These are phyloP conservation scores for Cladosporium sp. DNA, from an alignment of 2,329 filamentous ascomycete genomes.

Conservation along the genomic window DNA sequence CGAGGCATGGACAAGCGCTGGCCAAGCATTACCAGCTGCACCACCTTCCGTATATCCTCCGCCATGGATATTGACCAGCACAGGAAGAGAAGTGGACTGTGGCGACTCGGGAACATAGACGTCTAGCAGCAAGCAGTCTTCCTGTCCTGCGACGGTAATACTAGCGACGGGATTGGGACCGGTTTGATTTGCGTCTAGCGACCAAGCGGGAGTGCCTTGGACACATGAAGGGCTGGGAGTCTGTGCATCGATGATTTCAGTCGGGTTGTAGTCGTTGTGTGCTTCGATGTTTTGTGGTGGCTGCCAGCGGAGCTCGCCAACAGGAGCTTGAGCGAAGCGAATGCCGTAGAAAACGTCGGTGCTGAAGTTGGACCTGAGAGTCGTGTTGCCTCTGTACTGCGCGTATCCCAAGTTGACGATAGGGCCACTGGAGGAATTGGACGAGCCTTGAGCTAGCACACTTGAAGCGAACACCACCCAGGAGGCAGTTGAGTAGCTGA, in stretches of 20 bases:
- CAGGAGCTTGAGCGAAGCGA: conserved; percentile 28
- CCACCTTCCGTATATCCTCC: conserved; percentile 34
- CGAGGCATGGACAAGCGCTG: conserved; percentile 29
- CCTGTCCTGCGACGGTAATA: conserved; percentile 12
- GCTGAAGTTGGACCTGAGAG: conserved; percentile 3
- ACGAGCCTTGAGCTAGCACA: background rate
- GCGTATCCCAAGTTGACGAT: conserved; percentile 6
- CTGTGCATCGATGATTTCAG: conserved; percentile 24
- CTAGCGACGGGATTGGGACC: background rate
- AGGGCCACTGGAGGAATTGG: conserved; percentile 2
- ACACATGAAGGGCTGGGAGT: background rate
- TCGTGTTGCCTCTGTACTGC: conserved; percentile 8
- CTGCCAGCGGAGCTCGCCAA: conserved; percentile 30
- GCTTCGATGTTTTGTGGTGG: conserved; percentile 27
- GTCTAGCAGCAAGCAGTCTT: conserved; percentile 41
- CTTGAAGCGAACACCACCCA: background rate
- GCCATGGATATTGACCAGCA: conserved; percentile 34
- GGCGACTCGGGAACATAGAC: conserved; percentile 37
- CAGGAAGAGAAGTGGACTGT: conserved; percentile 22
- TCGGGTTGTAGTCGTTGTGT: conserved; percentile 19
- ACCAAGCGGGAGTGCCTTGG: conserved; percentile 9
- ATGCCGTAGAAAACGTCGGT: conserved; percentile 17
- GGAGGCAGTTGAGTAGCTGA: background rate
- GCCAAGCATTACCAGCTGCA: background rate
- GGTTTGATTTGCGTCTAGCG: background rate